Percentiles rank a stretch among this genome's conserved stretches.
Conservation (phyloP, 2,329 filamentous ascomycete genomes). For the Botrytis hyacinthi region DNA sequence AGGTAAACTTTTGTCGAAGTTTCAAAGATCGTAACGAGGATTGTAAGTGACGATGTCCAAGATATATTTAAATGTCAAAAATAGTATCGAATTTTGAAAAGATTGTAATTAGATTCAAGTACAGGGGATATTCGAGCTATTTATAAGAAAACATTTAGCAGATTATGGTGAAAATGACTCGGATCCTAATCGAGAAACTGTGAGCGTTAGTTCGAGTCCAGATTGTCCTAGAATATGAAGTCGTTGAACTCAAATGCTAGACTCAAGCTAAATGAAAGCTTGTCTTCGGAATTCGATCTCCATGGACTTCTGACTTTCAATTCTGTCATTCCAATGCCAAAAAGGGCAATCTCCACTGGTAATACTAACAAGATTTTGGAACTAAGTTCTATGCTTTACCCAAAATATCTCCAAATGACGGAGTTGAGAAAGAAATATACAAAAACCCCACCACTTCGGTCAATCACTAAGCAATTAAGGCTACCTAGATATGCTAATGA, state of each 20-base stretch:
- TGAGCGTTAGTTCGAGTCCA: background rate
- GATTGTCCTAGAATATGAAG: no score
- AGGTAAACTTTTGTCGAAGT: background rate
- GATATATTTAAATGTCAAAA: background rate
- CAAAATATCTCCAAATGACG: background rate
- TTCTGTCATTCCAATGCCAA: background rate
- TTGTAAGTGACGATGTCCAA: background rate
- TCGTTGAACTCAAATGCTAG: background rate
- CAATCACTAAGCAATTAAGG: background rate
- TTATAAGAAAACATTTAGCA: background rate
- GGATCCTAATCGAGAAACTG: background rate
- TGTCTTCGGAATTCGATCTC: background rate
- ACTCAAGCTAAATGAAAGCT: background rate
- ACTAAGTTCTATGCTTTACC: background rate
- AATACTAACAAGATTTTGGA: fast-evolving
- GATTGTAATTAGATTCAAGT: background rate
- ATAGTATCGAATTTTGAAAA: background rate
- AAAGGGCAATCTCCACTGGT: background rate
- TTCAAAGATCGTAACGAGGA: background rate
- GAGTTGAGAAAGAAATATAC: background rate
- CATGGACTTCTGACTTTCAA: background rate
- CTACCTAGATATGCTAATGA: background rate
- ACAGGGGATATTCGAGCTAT: background rate
- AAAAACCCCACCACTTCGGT: background rate
- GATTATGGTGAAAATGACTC: background rate